Evolutionary conservation across 2,329 filamentous ascomycete genomes (phyloP), one percentile per base, ranked within the genome.

Genomic region (Calonectria pauciramosa): DNA sequence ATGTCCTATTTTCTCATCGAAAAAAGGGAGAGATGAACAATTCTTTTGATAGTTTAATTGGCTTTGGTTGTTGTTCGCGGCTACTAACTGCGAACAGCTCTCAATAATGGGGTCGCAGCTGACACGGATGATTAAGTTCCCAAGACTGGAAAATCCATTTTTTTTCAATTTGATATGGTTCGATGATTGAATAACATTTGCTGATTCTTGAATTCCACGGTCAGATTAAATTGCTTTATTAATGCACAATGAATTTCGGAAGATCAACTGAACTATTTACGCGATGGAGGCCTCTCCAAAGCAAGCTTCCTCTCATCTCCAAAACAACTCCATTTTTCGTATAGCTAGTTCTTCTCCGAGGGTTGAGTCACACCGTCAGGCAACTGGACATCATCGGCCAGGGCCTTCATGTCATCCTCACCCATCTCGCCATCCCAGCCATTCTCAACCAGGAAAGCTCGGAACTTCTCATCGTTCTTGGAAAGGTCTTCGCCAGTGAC

Each of bases 371-470:
- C 65, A 23, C 13, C 56, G 26, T 36, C 28, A 38, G 68, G 47
- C 8, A 38, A 5, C 34, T 66, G 68, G n/a, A 71, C 68, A 23
- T 80, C 76, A 49, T 80, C 72, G 0, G 77, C 76, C 28, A 74
- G n/a, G 2, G 65, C 75, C 68, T 77, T 75, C 14, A 77, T 36
- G 56, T 82, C 78, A 6, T 74, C 68, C 36, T 82, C 78, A 2
- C 82, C 82, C 86, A 89, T 88, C 75, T 87, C 82, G 0, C 87
- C 87, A 68, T 86, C 83, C 88, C 88, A 89, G 0, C 87, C 87
- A 71, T 88, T 81, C 2, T 79, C 80, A 4, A 87, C 82, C 52
- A 89, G 80, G 74, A 87, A 89, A 3, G 82, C 82, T 18, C 85
- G 82, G 72, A 89, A 89, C 54, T 80, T 82, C 72, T 87, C 86